Conservation (phyloP, 78 protist genomes). For the Guillardia theta region DNA sequence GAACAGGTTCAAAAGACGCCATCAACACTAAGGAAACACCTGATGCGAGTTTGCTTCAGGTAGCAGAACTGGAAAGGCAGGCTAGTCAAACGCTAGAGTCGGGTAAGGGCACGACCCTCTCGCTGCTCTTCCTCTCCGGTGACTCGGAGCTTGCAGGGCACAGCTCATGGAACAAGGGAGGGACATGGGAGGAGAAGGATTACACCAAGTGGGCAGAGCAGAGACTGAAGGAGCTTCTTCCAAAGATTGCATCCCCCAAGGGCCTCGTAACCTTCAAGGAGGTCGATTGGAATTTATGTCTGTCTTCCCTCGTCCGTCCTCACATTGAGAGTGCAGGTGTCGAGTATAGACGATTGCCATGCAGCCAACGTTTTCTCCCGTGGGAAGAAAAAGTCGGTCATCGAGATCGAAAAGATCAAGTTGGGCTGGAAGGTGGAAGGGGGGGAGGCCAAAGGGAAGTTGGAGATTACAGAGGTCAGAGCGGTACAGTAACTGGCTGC, state of each 20-base stretch:
- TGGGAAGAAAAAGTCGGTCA: not conserved
- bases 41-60: too few species aligned
- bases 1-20: too few species aligned
- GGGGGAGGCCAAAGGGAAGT: too few species aligned
- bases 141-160: not conserved
- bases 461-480: too few species aligned
- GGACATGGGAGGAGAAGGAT: conserved; percentile 1
- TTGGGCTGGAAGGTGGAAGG: too few species aligned
- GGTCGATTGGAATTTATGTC: not conserved
- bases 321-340: not conserved
- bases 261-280: not conserved
- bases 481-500: too few species aligned
- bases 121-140: too few species aligned
- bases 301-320: not conserved
- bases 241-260: not conserved
- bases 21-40: too few species aligned
- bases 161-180: not conserved
- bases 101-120: too few species aligned
- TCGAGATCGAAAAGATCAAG: too few species aligned
- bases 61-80: too few species aligned
- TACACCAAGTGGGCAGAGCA: not conserved
- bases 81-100: too few species aligned
- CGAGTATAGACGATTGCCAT: not conserved
- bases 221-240: not conserved
- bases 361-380: not conserved